Evolutionary conservation across 2,329 filamentous ascomycete species (phyloP).

Genomic region (Tolypocladium sp.): DNA sequence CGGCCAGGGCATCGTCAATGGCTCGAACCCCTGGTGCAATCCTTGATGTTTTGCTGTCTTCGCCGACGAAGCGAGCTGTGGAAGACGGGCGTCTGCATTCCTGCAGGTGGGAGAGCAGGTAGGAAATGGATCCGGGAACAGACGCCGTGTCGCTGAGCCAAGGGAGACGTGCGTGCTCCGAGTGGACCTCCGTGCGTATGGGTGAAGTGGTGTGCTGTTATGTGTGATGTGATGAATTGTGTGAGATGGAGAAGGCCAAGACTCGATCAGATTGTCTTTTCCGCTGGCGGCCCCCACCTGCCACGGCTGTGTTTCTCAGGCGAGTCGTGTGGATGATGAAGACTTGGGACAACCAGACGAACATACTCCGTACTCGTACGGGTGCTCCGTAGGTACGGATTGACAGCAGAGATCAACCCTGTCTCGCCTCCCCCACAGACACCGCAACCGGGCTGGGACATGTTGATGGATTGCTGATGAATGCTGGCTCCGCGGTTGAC

Average conservation of each 20-base stretch:
- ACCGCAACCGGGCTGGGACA: neutral
- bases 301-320: neutral
- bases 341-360: neutral
- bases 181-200: neutral
- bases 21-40: neutral
- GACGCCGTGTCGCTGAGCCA: neutral
- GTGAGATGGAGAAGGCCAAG: neutral
- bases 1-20: neutral
- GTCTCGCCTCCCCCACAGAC: neutral
- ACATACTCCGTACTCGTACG: neutral
- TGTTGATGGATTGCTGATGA: neutral
- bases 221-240: neutral
- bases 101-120: neutral
- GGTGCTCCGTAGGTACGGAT: neutral
- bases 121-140: neutral
- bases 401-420: neutral
- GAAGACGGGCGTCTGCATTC: neutral
- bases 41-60: neutral
- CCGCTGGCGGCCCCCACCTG: neutral
- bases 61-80: neutral
- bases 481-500: neutral
- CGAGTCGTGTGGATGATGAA: neutral
- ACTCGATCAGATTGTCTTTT: neutral
- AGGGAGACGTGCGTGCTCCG: neutral
- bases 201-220: neutral